Evolutionary conservation across 2,329 filamentous ascomycete genomes (phyloP).

Genomic region (Chrysosporium queenslandicum): DNA sequence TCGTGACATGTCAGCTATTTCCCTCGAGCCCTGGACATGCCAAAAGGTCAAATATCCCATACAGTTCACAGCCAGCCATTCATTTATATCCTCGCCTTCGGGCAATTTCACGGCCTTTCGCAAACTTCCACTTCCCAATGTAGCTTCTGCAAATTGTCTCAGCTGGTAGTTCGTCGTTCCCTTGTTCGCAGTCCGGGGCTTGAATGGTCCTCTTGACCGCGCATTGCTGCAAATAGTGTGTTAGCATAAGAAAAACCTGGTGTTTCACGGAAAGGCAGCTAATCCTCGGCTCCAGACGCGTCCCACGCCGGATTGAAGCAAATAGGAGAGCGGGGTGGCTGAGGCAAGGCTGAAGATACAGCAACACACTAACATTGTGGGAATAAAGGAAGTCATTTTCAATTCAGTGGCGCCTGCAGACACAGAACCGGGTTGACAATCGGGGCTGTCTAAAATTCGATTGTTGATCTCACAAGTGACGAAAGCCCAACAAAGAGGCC

Average conservation of each 20-base stretch:
- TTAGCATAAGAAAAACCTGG: neutral
- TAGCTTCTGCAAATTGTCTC: slow-evolving; percentile 95
- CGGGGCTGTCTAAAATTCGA: neutral
- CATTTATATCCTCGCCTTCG: slow-evolving; percentile 93
- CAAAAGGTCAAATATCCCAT: slow-evolving; percentile 17
- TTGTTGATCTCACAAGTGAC: slow-evolving; percentile 2
- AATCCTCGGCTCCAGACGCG: neutral
- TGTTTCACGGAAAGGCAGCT: neutral
- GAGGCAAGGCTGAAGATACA: neutral
- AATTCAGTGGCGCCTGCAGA: slow-evolving; percentile 2
- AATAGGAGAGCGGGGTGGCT: neutral
- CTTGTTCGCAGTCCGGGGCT: slow-evolving; percentile 72
- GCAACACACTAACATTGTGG: slow-evolving; percentile 7
- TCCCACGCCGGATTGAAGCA: neutral
- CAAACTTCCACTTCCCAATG: slow-evolving; percentile 84
- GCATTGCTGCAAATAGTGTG: slow-evolving; percentile 53
- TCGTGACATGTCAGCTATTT: slow-evolving; percentile 7
- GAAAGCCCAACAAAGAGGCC: neutral
- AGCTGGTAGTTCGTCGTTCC: slow-evolving; percentile 87
- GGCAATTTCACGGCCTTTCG: slow-evolving; percentile 94
- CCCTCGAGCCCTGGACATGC: neutral
- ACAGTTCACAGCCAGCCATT: slow-evolving; percentile 98
- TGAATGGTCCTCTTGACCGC: slow-evolving; percentile 81
- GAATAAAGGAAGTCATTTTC: slow-evolving; percentile 11
- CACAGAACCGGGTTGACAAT: neutral